Evolutionary conservation across 1,139 yeast genomes (phyloP).

Genomic region (Kurtzmaniella quercitrusa): DNA sequence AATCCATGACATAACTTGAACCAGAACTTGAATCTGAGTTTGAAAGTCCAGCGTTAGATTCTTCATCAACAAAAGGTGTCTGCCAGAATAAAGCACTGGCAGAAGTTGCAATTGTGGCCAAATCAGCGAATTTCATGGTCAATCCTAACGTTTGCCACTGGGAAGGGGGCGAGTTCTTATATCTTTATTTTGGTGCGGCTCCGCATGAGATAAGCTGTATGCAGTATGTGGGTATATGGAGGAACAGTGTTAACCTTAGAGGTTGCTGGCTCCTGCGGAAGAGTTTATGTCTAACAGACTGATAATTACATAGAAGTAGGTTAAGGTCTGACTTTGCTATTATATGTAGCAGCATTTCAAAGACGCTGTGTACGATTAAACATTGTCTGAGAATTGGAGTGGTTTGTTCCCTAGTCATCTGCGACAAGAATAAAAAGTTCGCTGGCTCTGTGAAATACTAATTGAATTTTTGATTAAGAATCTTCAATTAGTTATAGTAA

Average conservation of each 20-base stretch:
- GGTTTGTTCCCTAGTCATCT: too few relatives aligned
- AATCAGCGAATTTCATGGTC: neutral
- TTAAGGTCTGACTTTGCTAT: too few relatives aligned
- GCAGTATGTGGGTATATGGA: neutral
- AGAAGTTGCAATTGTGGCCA: neutral
- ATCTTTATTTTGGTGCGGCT: neutral
- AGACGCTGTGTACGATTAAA: too few relatives aligned
- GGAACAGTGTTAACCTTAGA: neutral
- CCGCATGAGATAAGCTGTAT: neutral
- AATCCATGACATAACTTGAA: neutral
- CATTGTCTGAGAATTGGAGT: too few relatives aligned
- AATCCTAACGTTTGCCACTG: neutral
- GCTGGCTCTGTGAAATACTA: too few relatives aligned
- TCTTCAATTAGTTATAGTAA: too few relatives aligned
- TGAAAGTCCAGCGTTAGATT: neutral
- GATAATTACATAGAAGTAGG: too few relatives aligned
- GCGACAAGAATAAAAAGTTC: too few relatives aligned
- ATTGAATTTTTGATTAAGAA: too few relatives aligned
- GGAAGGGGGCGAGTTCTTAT: neutral
- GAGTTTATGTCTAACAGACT: too few relatives aligned
- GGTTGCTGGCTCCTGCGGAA: neutral
- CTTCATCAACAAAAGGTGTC: neutral
- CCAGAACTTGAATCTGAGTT: neutral
- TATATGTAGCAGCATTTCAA: too few relatives aligned
- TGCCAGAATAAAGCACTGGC: constrained; percentile 1